Evolutionary conservation across 2,329 filamentous ascomycete species (phyloP), one percentile per base, ranked within the genome.

Genomic region (Neoascochyta sp.): DNA sequence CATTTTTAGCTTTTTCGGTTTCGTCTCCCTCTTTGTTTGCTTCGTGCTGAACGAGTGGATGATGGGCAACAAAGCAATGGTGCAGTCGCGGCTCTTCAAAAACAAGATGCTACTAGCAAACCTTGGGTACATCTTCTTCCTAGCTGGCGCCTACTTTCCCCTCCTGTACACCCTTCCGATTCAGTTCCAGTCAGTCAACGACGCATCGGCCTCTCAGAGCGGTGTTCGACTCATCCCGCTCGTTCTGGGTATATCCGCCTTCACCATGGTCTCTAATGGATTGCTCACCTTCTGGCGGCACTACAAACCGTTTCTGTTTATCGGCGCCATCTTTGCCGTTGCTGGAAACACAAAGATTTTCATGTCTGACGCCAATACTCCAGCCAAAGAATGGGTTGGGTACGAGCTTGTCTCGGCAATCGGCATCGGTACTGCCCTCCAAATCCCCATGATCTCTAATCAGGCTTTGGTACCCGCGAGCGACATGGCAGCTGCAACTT

Each of bases 1-100:
- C 12, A 73, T 78, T 27, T 62, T 61, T 1, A 56, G 70, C 4
- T 74, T 73, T 45, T 58, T 70, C 11, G 46, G 71, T 2, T 69
- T 67, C n/a, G 69, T 57, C 1, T 51, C 71, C 0, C 43, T 69
- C 0, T 54, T 68, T 20, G 49, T 70, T 17, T 39, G 57, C 5
- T 76, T 77, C 38, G 40, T 51, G 13, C 26, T 36, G 17, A 48
- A 57, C 18, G 50, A 63, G 29, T 50, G 45, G 27, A 23, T 28
- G 16, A 52, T 54, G 49, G 41, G 47, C 3, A 36, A 43, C 16
- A 43, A 49, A 29, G 52, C 57, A 0, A 59, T 59, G 46, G 32
- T 56, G 9, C 51, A 50, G 29, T 28, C 36, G 2, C 46, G 43
- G 16, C 31, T 56, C 3, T 22, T 56, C 11, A 47, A 36, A 29